phyloP scores from a whole-genome alignment of 2,329 filamentous ascomycete species.

The Nannizziopsis barbatae region DNA sequence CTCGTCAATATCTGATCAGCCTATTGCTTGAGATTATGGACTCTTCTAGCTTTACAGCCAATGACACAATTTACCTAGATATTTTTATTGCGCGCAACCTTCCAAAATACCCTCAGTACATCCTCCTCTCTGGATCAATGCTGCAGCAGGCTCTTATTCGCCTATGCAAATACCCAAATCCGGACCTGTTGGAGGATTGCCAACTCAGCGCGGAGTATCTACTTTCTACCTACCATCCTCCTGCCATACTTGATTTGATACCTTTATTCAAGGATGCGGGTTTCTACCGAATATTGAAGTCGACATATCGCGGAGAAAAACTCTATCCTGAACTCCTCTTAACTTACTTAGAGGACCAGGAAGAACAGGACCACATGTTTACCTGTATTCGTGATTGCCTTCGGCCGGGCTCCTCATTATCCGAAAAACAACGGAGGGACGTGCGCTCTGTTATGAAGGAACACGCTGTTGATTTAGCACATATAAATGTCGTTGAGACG shows the following conservation, averaged over 20 bases:
- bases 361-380: constrained; percentile 66
- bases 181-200: constrained; percentile 78
- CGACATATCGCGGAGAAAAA: constrained; percentile 67
- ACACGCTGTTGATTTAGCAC: constrained; percentile 55
- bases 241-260: constrained; percentile 65
- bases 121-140: constrained; percentile 76
- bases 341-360: constrained; percentile 73
- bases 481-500: constrained; percentile 53
- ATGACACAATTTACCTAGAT: constrained; percentile 87
- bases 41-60: constrained; percentile 54
- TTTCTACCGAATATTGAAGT: constrained; percentile 87
- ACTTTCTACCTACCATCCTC: constrained; percentile 82
- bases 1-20: constrained; percentile 83
- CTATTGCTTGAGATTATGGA: constrained; percentile 82
- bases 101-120: constrained; percentile 92
- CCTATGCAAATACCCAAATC: constrained; percentile 71
- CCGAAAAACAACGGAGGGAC: constrained; percentile 59
- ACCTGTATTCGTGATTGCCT: constrained; percentile 67
- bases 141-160: constrained; percentile 70
- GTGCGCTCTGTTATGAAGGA: constrained; percentile 56
- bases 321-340: constrained; percentile 68
- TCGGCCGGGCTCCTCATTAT: constrained; percentile 51
- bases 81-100: constrained; percentile 97
- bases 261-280: constrained; percentile 65
- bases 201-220: constrained; percentile 96